Conservation (phyloP, 176 grass and related monocot species). For the Alopecurus myosuroides region DNA sequence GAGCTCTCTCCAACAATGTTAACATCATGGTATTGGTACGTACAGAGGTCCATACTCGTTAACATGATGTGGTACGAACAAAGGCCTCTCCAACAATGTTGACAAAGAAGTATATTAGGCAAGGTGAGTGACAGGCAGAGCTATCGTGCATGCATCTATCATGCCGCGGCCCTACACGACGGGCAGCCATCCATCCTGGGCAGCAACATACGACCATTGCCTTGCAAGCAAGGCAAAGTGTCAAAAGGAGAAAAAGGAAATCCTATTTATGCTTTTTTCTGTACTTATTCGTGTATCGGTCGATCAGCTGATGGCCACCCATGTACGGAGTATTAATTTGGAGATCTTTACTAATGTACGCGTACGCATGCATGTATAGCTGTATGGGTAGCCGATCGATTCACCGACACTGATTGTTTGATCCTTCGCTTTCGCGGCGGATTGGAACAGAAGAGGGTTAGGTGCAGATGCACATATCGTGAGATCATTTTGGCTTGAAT, state of each 20-base stretch:
- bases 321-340: too few species aligned
- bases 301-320: too few species aligned
- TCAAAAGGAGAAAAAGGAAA: background rate
- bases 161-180: background rate
- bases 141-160: background rate
- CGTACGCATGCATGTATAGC: background rate
- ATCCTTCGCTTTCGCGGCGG: conserved; percentile 12
- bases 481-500: background rate
- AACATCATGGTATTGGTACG: too few species aligned
- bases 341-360: too few species aligned
- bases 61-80: background rate
- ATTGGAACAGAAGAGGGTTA: background rate
- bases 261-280: background rate
- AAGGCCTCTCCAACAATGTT: background rate
- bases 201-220: background rate
- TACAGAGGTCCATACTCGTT: too few species aligned
- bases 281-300: too few species aligned
- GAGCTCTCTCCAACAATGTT: too few species aligned
- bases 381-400: background rate
- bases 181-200: background rate
- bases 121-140: background rate
- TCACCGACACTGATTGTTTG: too few species aligned
- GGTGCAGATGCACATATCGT: background rate
- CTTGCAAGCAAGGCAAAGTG: background rate
- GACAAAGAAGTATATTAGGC: background rate